phyloP scores from a whole-genome alignment of 352 stramenopile genomes.

The Pythium sukuiense region DNA sequence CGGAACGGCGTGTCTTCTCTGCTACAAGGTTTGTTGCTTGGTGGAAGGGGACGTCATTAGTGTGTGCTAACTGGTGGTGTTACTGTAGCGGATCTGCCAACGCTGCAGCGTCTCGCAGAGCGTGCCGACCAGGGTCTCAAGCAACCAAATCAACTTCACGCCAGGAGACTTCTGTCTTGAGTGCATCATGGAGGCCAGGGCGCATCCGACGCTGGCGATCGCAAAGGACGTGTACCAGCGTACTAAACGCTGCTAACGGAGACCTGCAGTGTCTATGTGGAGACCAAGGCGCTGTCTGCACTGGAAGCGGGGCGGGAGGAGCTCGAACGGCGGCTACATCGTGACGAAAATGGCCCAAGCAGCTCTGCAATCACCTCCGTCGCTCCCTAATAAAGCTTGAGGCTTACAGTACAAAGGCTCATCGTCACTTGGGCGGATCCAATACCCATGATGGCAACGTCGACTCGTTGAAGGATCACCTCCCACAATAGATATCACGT shows the following conservation, averaged over 20 bases:
- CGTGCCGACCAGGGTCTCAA: not conserved
- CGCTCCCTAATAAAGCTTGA: too few relatives aligned
- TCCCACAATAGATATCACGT: too few relatives aligned
- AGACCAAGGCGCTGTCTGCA: too few relatives aligned
- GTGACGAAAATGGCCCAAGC: too few relatives aligned
- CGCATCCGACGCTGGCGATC: not conserved
- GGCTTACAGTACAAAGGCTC: too few relatives aligned
- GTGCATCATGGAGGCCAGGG: constrained; percentile 8
- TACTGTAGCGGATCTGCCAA: constrained; percentile 8
- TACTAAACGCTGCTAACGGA: not conserved
- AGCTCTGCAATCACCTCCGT: too few relatives aligned
- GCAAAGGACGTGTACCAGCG: not conserved
- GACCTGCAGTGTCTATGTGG: too few relatives aligned
- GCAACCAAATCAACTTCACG: not conserved
- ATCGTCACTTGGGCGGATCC: too few relatives aligned
- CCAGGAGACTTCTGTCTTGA: constrained; percentile 10
- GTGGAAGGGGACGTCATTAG: not conserved
- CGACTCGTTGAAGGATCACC: too few relatives aligned
- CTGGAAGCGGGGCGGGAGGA: too few relatives aligned
- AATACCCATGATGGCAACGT: too few relatives aligned
- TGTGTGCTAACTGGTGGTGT: not conserved
- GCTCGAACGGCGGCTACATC: too few relatives aligned
- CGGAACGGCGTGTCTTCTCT: constrained; percentile 7
- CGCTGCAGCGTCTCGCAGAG: constrained; percentile 6
- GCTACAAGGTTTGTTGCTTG: constrained; percentile 9